A percentile compares a stretch with the other conserved stretches of the same genome.
Evolutionary conservation across 192 early-diverging fungal species (phyloP).

Genomic region (Paraglomus brasilianum): DNA sequence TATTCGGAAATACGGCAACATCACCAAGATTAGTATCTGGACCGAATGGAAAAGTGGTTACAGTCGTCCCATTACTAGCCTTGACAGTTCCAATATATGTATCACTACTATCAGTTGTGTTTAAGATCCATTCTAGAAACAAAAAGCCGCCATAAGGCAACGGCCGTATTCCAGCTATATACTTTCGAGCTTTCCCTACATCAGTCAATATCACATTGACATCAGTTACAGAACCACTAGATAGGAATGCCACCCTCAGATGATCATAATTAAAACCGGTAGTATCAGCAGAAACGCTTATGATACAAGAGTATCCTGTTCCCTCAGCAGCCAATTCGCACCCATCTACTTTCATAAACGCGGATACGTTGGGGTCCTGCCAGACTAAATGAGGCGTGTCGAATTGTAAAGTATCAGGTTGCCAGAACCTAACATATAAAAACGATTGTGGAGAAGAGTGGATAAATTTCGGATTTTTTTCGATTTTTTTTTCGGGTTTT

Average conservation of each 20-base stretch:
- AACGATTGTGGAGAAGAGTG: background rate
- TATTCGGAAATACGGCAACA: background rate
- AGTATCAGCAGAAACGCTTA: background rate
- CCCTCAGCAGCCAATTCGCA: background rate
- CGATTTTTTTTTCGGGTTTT: too few relatives aligned
- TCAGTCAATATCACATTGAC: background rate
- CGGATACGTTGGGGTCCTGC: too few relatives aligned
- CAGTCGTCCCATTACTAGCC: too few relatives aligned
- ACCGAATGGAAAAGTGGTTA: too few relatives aligned
- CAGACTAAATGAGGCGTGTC: background rate
- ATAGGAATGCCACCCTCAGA: background rate
- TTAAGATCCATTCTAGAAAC: too few relatives aligned
- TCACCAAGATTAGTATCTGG: too few relatives aligned
- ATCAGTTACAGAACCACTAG: background rate
- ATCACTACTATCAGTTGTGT: too few relatives aligned
- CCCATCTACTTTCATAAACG: background rate
- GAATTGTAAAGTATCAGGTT: too few relatives aligned
- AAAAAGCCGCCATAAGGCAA: conserved; percentile 2
- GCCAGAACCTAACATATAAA: background rate
- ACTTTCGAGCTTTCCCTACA: too few relatives aligned
- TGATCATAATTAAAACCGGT: background rate
- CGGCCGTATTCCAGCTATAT: background rate
- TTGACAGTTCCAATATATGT: too few relatives aligned
- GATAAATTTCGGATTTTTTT: too few relatives aligned
- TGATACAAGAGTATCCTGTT: background rate